Percentiles rank a stretch among this genome's conserved stretches.
Conservation (phyloP, 208 protist species). For the Crithidia mellificae region DNA sequence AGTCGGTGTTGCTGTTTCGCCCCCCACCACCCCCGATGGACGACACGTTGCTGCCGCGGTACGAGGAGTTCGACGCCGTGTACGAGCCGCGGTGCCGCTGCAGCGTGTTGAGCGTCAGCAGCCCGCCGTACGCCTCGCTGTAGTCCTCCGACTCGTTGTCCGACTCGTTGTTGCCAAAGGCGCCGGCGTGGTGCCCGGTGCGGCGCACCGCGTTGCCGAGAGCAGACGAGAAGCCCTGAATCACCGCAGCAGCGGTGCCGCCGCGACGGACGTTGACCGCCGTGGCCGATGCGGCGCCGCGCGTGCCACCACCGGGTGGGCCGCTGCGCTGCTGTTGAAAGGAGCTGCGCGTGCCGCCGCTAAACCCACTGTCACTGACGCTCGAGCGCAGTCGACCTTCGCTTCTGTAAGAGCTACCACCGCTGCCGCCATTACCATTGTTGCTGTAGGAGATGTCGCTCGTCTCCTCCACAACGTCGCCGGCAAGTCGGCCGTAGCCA, state of each 20-base stretch:
- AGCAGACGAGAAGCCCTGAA: conserved; percentile 51
- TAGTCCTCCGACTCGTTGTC: conserved; percentile 57
- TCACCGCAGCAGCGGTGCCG: conserved; percentile 32
- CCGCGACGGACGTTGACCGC: conserved; percentile 14
- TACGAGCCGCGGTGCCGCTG: conserved; percentile 21
- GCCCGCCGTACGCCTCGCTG: conserved; percentile 49
- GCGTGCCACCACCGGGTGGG: background rate
- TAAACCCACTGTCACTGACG: background rate
- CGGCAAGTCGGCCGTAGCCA: conserved; percentile 16
- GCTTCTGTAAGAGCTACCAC: background rate
- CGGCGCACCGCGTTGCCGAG: conserved; percentile 42
- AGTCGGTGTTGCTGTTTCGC: conserved; percentile 1
- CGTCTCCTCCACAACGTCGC: background rate
- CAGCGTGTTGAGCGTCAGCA: conserved; percentile 37
- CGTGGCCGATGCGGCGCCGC: background rate
- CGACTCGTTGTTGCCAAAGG: conserved; percentile 47
- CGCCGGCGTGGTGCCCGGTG: conserved; percentile 34
- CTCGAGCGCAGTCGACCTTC: background rate
- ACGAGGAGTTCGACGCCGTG: conserved; percentile 24
- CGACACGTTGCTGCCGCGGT: conserved; percentile 32
- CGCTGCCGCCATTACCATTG: background rate
- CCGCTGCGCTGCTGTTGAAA: background rate
- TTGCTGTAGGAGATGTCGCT: background rate
- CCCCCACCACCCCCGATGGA: conserved; percentile 23
- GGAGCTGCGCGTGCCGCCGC: background rate